Evolutionary conservation across 2,329 filamentous ascomycete species (phyloP).

Genomic region (Verticillium albo-atrum): DNA sequence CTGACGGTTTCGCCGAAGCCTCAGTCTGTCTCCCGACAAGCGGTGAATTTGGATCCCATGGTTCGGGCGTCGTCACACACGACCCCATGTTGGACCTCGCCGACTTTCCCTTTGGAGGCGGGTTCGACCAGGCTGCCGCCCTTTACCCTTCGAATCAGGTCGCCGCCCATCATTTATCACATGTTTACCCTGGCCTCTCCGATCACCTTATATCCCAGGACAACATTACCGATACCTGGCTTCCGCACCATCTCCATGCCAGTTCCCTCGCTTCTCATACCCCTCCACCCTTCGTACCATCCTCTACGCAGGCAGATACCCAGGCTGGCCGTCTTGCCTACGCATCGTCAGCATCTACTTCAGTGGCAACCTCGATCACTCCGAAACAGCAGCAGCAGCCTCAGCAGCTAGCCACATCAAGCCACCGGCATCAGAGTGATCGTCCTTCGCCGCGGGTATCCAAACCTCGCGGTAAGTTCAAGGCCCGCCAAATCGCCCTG

Average conservation of each 20-base stretch:
- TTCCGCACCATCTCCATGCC: constrained; percentile 3
- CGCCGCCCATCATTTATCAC: constrained; percentile 22
- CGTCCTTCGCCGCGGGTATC: neutral
- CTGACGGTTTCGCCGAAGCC: constrained; percentile 10
- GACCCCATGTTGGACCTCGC: constrained; percentile 6
- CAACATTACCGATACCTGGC: constrained; percentile 7
- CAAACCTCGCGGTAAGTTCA: constrained; percentile 2
- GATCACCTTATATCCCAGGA: constrained; percentile 8
- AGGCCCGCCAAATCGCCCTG: constrained; percentile 25
- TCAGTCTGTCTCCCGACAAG: neutral
- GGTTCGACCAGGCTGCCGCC: constrained; percentile 23
- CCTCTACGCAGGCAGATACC: neutral
- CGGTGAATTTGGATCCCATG: neutral
- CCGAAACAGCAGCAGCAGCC: neutral
- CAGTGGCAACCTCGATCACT: neutral
- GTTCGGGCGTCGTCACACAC: neutral
- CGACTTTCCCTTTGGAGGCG: constrained; percentile 17
- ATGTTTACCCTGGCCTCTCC: constrained; percentile 8
- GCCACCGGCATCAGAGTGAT: neutral
- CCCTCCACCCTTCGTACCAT: neutral
- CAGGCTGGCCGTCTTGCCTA: neutral
- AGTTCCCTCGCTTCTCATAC: neutral
- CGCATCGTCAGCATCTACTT: neutral
- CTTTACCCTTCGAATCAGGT: neutral
- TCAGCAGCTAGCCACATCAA: neutral